Base-by-base conservation (phyloP, 1,284 basidiomycete species). In the Ceratobasidium sp. region DNA sequence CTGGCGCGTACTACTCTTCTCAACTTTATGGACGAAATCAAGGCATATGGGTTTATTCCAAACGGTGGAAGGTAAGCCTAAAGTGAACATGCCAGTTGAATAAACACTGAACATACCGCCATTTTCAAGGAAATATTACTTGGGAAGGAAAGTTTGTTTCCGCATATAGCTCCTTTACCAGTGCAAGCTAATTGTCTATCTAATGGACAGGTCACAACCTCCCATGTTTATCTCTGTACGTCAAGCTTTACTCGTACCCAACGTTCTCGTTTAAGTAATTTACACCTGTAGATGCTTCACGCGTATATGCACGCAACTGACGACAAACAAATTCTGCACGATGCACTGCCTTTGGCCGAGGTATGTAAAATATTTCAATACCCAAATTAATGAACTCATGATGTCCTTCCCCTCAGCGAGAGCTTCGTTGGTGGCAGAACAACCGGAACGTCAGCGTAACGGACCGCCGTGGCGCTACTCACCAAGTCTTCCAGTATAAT, bases 11-110 rank as follows among this genome's bases (percentile, higher is more conserved):
- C 88, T 12, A 93, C 95, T 0, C 86, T 97, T 40, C 90, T 94
- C 81, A 97, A 97, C 86, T 97, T 98, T 83, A 96, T 97, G 95
- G 96, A 98, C 82, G 91, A 97, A 83, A 87, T 98, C 68, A 90
- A 93, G 56, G 84, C 85, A 53, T 89, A 91, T 80, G 96, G 96
- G 0, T 98, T 97, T 86, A 92, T 98, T 81, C 97, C 96, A 1
- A 98, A 98, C 83, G 97, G 97, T 18, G 96, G 95, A n/a, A 89
- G 94, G 71, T 73, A 42, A 33, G 71, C 26, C 26, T 33, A 6
- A n/a, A n/a, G 26, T 33, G 9, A 28, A 10, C 39, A 26, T 60
- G 56, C 56, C 26, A 60, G 56, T 10, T 56, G 5, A 6, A 13
- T 56, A 6, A 56, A 56, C 39, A 15, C n/a, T n/a, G n/a, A n/a